phyloP scores from a whole-genome alignment of 2,329 filamentous ascomycete genomes.

The Arthrinium phaeospermum region DNA sequence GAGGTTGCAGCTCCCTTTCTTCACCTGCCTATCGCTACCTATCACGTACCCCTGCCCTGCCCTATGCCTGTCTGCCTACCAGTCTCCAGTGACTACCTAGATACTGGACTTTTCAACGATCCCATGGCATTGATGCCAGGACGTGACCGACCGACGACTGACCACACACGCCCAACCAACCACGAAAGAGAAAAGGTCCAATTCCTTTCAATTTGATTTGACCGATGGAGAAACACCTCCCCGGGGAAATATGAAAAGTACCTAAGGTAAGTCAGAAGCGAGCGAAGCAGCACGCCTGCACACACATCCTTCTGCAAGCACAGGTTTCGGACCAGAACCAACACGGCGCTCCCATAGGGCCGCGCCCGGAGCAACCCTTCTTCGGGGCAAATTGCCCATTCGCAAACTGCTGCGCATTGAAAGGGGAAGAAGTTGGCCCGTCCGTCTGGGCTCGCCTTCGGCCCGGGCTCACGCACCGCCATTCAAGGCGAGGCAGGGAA shows the following conservation, averaged over 20 bases:
- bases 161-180: not conserved
- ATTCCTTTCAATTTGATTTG: not conserved
- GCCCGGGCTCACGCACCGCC: not conserved
- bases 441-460: not conserved
- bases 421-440: not conserved
- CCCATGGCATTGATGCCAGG: not conserved
- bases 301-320: conserved; percentile 1
- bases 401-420: not conserved
- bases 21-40: not conserved
- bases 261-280: not conserved
- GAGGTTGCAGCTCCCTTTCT: not conserved
- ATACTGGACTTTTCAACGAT: not conserved
- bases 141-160: not conserved
- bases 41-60: not conserved
- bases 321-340: conserved; percentile 1
- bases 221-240: not conserved
- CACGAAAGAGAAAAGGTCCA: not conserved
- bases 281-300: not conserved
- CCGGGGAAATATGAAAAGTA: not conserved
- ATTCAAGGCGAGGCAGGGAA: not conserved
- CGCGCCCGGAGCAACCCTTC: not conserved
- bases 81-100: no score
- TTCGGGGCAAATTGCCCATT: not conserved
- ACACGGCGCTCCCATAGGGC: conserved; percentile 10
- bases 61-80: no score